Conservation (phyloP, 2,329 filamentous ascomycete genomes). For the Sclerotinia nivalis region DNA sequence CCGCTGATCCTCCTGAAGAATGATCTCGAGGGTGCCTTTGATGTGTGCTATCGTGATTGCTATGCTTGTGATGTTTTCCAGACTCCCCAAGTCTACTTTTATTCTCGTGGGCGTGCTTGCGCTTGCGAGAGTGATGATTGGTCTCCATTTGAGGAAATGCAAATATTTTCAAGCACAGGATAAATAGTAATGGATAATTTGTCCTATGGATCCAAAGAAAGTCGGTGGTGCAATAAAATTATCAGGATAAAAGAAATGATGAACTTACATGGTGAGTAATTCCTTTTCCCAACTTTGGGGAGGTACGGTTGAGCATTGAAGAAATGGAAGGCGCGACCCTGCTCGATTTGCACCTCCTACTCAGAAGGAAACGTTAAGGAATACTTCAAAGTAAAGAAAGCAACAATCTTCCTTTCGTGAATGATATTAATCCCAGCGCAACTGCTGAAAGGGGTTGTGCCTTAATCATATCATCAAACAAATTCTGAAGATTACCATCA, state of each 20-base stretch:
- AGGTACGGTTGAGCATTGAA: not conserved
- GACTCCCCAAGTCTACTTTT: not conserved
- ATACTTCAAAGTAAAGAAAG: not conserved
- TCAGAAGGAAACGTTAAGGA: not conserved
- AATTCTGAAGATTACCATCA: no score
- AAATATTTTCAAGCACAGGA: not conserved
- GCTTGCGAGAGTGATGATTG: constrained; percentile 22
- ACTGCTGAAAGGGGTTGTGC: not conserved
- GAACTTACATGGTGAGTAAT: not conserved
- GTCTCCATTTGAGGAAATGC: constrained; percentile 4
- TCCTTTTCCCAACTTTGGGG: not conserved
- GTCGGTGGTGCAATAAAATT: not conserved
- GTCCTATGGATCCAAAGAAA: not conserved
- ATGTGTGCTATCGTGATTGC: not conserved
- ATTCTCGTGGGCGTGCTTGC: not conserved
- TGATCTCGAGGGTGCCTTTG: not conserved
- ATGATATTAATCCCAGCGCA: not conserved
- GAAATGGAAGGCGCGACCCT: not conserved
- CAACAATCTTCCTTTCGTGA: not conserved
- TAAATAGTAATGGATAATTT: constrained; percentile 4
- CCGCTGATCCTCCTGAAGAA: not conserved
- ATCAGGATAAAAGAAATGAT: not conserved
- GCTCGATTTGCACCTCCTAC: not conserved
- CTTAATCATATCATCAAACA: not conserved
- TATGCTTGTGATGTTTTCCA: not conserved